These are phyloP conservation scores for Talinum fruticosum DNA, from an alignment of 148 eudicot genomes.

Conservation along the genomic window DNA sequence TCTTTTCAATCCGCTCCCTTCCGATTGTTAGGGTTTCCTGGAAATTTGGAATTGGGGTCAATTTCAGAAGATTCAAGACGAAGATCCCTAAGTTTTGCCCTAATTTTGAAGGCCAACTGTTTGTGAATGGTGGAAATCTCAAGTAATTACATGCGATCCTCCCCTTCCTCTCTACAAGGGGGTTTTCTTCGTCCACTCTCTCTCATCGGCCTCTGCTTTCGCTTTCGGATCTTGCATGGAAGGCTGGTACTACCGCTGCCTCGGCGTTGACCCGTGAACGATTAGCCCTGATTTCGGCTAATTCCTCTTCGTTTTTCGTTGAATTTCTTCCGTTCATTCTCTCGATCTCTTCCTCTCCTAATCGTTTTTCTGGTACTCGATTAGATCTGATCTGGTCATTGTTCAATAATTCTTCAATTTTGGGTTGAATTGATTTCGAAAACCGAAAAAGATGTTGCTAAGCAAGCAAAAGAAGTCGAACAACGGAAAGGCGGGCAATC, in stretches of 20 bases:
- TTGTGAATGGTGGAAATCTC: slow-evolving; percentile 39
- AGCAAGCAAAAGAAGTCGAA: slow-evolving; percentile 39
- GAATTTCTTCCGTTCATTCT: not conserved
- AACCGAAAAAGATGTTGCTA: slow-evolving; percentile 29
- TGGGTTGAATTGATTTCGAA: not conserved
- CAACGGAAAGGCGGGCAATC: slow-evolving; percentile 31
- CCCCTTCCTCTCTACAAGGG: slow-evolving; percentile 29
- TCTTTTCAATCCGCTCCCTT: not conserved
- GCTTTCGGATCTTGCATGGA: slow-evolving; percentile 54
- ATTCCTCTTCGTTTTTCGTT: not conserved
- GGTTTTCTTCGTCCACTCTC: slow-evolving; percentile 18
- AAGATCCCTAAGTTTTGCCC: slow-evolving; percentile 2
- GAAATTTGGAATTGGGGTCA: not conserved
- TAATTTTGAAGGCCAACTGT: not conserved
- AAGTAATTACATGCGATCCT: slow-evolving; percentile 31
- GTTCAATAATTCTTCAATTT: not conserved
- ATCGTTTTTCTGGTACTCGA: not conserved
- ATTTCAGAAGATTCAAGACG: slow-evolving; percentile 8
- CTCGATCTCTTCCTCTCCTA: not conserved
- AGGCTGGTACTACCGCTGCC: slow-evolving; percentile 68
- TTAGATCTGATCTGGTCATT: no score
- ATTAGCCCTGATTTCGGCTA: not conserved
- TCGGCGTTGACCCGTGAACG: slow-evolving; percentile 31
- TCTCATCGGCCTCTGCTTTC: slow-evolving; percentile 15
- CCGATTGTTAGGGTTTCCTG: not conserved